Base-by-base conservation (phyloP, 768 basidiomycete genomes). In the Psilocybe tampanensis region DNA sequence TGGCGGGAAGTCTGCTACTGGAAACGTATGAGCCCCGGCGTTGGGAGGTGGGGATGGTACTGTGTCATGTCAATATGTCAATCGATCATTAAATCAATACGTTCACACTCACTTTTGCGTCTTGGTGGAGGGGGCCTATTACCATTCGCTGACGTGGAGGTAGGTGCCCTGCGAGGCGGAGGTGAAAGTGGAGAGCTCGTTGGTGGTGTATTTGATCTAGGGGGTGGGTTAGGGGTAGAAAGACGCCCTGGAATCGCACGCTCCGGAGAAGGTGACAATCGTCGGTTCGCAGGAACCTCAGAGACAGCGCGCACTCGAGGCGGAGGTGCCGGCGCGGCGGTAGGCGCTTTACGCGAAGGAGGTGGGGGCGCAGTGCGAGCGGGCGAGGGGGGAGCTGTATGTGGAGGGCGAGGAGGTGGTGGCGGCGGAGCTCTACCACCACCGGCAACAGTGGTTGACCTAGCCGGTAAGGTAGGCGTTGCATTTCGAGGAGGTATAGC, bases 1-100 rank as follows among this genome's bases (percentile, higher is more conserved):
- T 13, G 86, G 85, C 1, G 92, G 92, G 67, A 94, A 92, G 49
- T 86, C 90, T 13, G 76, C 73, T n/a, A 86, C 81, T 7, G 90
- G 90, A 67, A 92, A 94, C 15, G 78, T 86, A 65, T 91, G 88
- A 21, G 78, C 69, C 8, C 90, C 90, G 41, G 80, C 82, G 53
- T 78, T 83, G 2, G 90, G 83, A 22, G 80, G 78, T 44, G 82
- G 80, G 3, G 81, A 80, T 23, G 77, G 78, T 23, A 81, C 80
- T 81, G 42, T 17, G 22, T 49, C 54, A 44, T 44, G 51, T 36
- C 47, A 62, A 41, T 50, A 36, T 48, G 55, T 67, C 44, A 63
- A 47, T 39, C 34, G 55, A 39, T 13, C 54, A 52, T 61, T 44
- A 54, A 47, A 56, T 29, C 57, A 58, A 43, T 57, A 64, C 52